Evolutionary conservation across 164 flowering plant species (phyloP).

Genomic region (Chimonanthus salicifolius): DNA sequence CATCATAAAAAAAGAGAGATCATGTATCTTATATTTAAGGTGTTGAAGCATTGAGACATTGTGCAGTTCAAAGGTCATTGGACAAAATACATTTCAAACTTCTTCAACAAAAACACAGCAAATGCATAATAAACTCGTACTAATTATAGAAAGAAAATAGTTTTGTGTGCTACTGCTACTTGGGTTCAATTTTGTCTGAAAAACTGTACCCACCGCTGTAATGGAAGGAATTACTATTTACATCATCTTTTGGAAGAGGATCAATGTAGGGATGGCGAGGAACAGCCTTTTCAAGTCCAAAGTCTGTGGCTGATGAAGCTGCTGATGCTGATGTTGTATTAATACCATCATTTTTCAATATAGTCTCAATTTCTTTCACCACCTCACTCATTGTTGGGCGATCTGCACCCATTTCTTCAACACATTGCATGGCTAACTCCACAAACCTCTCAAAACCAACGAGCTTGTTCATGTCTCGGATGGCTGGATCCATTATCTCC

Average conservation of each 20-base stretch:
- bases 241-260: neutral
- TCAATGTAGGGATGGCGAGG: conserved; percentile 31
- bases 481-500: conserved; percentile 37
- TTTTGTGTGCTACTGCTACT: conserved; percentile 4
- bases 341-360: conserved; percentile 36
- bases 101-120: no score
- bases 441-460: conserved; percentile 39
- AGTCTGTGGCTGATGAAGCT: conserved; percentile 33
- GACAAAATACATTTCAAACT: no score
- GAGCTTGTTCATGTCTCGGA: conserved; percentile 21
- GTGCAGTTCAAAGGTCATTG: no score
- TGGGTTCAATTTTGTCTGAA: conserved; percentile 30
- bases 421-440: conserved; percentile 49
- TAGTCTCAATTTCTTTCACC: conserved; percentile 58
- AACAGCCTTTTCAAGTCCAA: conserved; percentile 19
- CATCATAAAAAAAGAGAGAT: no score
- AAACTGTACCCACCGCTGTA: conserved; percentile 29
- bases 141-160: neutral
- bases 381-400: conserved; percentile 61
- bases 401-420: conserved; percentile 34
- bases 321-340: conserved; percentile 41
- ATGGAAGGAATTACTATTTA: conserved; percentile 24
- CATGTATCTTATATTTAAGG: no score
- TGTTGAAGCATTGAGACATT: no score
- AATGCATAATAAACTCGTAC: no score